Evolutionary conservation across 1,284 basidiomycete genomes (phyloP).

Genomic region (Phaffia rhodozyma): DNA sequence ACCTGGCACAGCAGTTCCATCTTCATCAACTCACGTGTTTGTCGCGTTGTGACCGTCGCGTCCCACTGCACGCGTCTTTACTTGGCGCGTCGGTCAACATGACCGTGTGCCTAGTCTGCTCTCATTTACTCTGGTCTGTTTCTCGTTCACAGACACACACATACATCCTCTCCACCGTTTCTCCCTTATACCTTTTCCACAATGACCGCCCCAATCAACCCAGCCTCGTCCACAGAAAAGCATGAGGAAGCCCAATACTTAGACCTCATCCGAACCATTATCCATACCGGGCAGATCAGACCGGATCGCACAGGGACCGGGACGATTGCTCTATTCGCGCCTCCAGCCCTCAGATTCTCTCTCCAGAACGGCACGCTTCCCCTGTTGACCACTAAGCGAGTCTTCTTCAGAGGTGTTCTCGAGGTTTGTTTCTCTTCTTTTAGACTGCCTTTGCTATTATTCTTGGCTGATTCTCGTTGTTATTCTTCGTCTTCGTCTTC

Average conservation of each 20-base stretch:
- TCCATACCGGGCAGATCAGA: conserved; percentile 59
- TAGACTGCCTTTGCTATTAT: not conserved
- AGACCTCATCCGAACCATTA: conserved; percentile 59
- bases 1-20: too few species aligned
- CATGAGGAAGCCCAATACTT: conserved; percentile 77
- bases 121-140: too few species aligned
- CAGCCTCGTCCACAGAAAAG: not conserved
- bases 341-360: conserved; percentile 74
- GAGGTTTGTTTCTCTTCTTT: conserved; percentile 37
- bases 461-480: not conserved
- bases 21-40: too few species aligned
- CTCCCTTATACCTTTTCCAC: not conserved
- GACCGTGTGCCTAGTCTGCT: too few species aligned
- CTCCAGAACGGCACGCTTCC: conserved; percentile 62
- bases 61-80: too few species aligned
- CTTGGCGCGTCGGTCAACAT: too few species aligned
- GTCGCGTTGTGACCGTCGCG: too few species aligned
- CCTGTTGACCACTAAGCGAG: conserved; percentile 88
- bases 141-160: too few species aligned
- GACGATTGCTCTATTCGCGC: conserved; percentile 79
- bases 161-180: not conserved
- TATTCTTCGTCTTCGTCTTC: not conserved
- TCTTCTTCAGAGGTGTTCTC: conserved; percentile 79
- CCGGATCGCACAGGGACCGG: conserved; percentile 88
- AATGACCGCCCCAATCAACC: not conserved